Base-by-base conservation (phyloP, 1,139 yeast genomes). In the Candida albicans region DNA sequence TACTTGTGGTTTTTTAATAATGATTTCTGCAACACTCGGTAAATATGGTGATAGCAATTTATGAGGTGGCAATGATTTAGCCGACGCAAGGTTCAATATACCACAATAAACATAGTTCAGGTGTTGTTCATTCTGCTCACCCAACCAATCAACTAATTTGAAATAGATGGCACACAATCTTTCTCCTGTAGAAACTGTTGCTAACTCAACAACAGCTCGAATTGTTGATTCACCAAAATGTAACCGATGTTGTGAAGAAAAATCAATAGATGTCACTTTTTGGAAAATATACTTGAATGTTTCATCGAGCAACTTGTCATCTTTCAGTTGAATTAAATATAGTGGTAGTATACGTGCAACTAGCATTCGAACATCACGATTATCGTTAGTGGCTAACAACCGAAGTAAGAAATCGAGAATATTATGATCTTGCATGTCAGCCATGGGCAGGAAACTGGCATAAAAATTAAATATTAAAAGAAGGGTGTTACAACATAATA, bases 11-110 rank as follows among this genome's bases (percentile, higher is more conserved):
- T 78, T 79, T 49, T 81, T 81, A 1, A 88, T 82, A 12, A 88
- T 71, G 39, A 78, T 74, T 42, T 82, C 77, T 33, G 93, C 78
- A n/a, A 90, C 70, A 40, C 86, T 77, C 1, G 95, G 87, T 57
- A 93, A 74, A 51, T 81, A 87, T 0, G 96, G 96, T 3, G 89
- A 79, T 30, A 90, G 66, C 13, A 93, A 62, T 56, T 86, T 87
- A 67, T 84, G 82, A 0, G 89, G 83, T 1, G 87, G 76, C 27
- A 79, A 59, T 1, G 67, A 59, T 46, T 72, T 70, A 1, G 71
- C 63, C 14, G 64, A 59, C 0, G 84, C 75, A 10, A 83, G 71
- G 22, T 70, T 62, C 15, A 75, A 61, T 15, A 87, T 61, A 42
- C 81, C 80, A 54, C 78, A 79, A 50, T 81, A 79, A 0, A 87